Evolutionary conservation across 1,284 basidiomycete species (phyloP).

Genomic region (Marasmius oreades): DNA sequence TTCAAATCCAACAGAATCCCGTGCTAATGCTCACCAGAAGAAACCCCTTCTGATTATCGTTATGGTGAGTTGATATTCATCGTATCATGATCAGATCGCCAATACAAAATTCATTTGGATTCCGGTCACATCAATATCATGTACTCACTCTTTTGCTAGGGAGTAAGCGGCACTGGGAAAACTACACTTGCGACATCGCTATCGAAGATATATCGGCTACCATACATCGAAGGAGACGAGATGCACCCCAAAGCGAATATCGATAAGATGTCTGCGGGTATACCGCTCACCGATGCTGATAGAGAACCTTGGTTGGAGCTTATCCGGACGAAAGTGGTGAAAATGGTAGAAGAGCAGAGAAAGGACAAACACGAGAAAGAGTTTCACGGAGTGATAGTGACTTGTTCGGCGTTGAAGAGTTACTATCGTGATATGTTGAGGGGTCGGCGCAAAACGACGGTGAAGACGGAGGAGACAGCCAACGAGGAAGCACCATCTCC

Average conservation of each 20-base stretch:
- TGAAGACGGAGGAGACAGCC: conserved; percentile 25
- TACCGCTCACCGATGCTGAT: conserved; percentile 81
- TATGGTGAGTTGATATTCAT: conserved; percentile 34
- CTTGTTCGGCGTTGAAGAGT: conserved; percentile 84
- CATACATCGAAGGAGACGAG: conserved; percentile 90
- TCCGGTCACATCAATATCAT: not conserved
- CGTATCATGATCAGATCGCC: not conserved
- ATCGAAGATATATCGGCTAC: conserved; percentile 54
- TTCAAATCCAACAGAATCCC: not conserved
- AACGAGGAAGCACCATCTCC: conserved; percentile 24
- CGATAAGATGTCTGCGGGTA: conserved; percentile 82
- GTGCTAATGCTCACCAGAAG: not conserved
- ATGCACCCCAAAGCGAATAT: conserved; percentile 83
- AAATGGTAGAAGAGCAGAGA: conserved; percentile 39
- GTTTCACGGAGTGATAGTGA: conserved; percentile 63
- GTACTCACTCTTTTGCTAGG: conserved; percentile 37
- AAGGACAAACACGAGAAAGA: conserved; percentile 19
- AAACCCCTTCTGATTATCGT: conserved; percentile 38
- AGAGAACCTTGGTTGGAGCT: conserved; percentile 82
- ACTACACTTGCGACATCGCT: conserved; percentile 77
- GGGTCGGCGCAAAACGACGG: conserved; percentile 34
- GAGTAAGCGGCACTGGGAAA: conserved; percentile 84
- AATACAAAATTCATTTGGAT: not conserved
- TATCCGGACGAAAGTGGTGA: conserved; percentile 67
- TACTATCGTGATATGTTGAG: conserved; percentile 83